Percentiles rank a stretch among this genome's conserved stretches.
phyloP scores from a whole-genome alignment of 2,329 filamentous ascomycete genomes.

The Fonsecaea erecta region DNA sequence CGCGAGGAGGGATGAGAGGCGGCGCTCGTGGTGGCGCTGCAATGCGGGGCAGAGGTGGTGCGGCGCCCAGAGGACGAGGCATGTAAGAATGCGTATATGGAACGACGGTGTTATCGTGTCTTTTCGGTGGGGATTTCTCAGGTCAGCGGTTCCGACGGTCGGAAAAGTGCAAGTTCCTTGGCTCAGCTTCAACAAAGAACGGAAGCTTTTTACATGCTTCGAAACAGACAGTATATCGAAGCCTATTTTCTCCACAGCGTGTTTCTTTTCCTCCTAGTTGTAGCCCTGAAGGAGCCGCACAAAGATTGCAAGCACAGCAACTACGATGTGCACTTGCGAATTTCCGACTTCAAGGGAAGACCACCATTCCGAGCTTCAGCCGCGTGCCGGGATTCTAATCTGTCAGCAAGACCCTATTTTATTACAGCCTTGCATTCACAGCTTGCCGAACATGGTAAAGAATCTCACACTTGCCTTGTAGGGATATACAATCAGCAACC shows the following conservation, averaged over 20 bases:
- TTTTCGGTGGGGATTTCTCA: neutral
- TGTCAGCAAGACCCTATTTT: too few species aligned
- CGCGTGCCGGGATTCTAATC: too few species aligned
- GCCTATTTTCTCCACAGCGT: neutral
- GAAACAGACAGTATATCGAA: neutral
- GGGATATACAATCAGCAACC: neutral
- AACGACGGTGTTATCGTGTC: neutral
- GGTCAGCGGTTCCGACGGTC: neutral
- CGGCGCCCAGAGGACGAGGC: constrained; percentile 8
- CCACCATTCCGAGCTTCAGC: too few species aligned
- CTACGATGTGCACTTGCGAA: too few species aligned
- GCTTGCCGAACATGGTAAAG: too few species aligned
- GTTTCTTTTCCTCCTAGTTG: neutral
- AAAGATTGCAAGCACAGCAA: too few species aligned
- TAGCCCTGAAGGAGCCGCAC: neutral
- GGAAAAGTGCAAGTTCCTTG: neutral
- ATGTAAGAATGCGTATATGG: constrained; percentile 1
- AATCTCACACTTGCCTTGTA: too few species aligned
- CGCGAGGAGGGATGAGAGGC: constrained; percentile 5
- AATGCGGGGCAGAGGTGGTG: constrained; percentile 1
- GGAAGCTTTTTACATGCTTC: neutral
- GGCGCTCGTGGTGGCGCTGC: constrained; percentile 13
- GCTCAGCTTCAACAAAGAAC: neutral
- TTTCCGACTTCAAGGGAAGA: too few species aligned
- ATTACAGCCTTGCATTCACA: too few species aligned